Evolutionary conservation across 2,329 filamentous ascomycete genomes (phyloP).

Genomic region (Dothistroma septosporum): DNA sequence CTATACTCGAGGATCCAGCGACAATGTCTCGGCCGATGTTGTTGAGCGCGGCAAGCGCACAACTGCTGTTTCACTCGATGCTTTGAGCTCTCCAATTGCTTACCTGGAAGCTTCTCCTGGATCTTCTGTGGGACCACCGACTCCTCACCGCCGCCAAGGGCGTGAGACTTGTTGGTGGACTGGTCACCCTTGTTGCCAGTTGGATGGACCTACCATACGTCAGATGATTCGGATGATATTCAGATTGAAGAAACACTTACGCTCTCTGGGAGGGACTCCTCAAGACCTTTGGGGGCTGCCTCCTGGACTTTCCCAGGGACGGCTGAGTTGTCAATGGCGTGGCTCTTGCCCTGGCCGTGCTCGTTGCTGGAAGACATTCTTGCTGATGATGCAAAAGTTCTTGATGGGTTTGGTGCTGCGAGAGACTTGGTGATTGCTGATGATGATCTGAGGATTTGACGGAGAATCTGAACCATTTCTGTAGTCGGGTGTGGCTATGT

Average conservation of each 20-base stretch:
- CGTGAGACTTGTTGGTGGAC: neutral
- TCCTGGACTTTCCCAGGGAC: neutral
- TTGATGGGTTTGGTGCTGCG: neutral
- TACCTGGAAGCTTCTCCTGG: neutral
- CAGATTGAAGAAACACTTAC: neutral
- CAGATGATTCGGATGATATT: neutral
- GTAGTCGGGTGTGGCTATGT: neutral
- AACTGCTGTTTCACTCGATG: no score
- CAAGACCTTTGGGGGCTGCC: neutral
- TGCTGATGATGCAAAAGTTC: neutral
- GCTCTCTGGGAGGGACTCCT: neutral
- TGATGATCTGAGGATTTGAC: neutral
- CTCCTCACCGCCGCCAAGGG: neutral
- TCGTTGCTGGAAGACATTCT: slow-evolving; percentile 1
- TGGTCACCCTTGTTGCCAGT: neutral
- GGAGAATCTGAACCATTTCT: slow-evolving; percentile 1
- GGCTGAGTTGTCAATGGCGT: neutral
- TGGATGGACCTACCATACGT: neutral
- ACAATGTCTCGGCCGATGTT: no score
- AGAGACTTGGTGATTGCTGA: neutral
- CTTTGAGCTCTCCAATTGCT: no score
- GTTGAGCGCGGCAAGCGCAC: no score
- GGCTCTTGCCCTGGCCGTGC: slow-evolving; percentile 1
- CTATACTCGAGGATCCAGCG: no score
- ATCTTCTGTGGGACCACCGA: slow-evolving; percentile 3